Evolutionary conservation across 192 early-diverging fungal species (phyloP).

Genomic region (Podila verticillata): DNA sequence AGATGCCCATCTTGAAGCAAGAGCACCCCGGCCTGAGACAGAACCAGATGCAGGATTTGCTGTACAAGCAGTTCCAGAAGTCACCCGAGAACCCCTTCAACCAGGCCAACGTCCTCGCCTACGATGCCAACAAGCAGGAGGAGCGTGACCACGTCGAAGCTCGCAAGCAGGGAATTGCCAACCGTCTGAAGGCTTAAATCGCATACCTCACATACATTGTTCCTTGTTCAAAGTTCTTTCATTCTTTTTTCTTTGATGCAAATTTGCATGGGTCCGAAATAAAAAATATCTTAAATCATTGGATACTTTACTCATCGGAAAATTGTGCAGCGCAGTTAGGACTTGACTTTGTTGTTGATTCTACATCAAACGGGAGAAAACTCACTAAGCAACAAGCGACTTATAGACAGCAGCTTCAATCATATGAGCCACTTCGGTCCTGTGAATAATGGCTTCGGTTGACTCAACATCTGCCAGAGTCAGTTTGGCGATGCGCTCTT

Average conservation of each 20-base stretch:
- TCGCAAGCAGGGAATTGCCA: constrained; percentile 60
- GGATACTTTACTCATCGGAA: too few species aligned
- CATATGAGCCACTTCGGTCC: constrained; percentile 2
- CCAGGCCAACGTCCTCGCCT: constrained; percentile 71
- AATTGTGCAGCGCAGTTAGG: too few species aligned
- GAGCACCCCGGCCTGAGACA: constrained; percentile 85
- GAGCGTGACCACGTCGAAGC: constrained; percentile 57
- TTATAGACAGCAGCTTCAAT: background rate
- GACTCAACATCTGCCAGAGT: constrained; percentile 37
- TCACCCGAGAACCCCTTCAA: constrained; percentile 84
- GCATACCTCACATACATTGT: too few species aligned
- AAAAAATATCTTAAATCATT: background rate
- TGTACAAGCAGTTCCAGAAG: constrained; percentile 85
- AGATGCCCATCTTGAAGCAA: constrained; percentile 75
- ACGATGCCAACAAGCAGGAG: constrained; percentile 78
- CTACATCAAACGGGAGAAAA: background rate
- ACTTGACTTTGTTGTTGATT: too few species aligned
- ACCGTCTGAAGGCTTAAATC: constrained; percentile 60
- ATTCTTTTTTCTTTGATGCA: too few species aligned
- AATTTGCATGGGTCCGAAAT: background rate
- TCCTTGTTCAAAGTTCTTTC: background rate
- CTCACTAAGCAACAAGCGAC: too few species aligned
- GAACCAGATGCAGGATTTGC: constrained; percentile 79
- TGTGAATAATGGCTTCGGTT: constrained; percentile 12
- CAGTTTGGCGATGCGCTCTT: constrained; percentile 74